Evolutionary conservation across 73 alveolate genomes (phyloP).

Genomic region (Tetrahymena borealis): DNA sequence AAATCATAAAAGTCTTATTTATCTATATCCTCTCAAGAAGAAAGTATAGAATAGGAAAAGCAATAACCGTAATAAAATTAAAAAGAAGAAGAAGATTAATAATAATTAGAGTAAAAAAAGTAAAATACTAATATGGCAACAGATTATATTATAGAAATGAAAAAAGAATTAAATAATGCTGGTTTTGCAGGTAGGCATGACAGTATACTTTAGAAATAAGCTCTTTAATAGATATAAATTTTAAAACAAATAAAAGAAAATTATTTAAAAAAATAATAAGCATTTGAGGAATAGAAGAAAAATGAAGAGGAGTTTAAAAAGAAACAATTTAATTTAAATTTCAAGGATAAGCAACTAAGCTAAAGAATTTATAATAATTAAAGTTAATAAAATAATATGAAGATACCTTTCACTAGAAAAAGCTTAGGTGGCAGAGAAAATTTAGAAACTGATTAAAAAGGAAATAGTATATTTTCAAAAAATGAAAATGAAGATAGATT

Average conservation of each 20-base stretch:
- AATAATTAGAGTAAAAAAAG: neutral
- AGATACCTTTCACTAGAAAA: no score
- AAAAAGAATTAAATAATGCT: neutral
- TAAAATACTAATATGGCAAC: neutral
- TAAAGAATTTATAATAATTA: no score
- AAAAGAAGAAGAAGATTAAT: neutral
- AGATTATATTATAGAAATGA: neutral
- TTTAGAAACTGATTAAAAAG: no score
- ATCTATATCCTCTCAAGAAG: no score
- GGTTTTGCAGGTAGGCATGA: neutral
- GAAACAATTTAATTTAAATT: neutral
- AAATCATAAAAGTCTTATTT: no score
- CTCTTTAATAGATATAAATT: neutral
- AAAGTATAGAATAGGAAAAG: no score
- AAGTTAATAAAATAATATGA: no score
- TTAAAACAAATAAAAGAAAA: neutral
- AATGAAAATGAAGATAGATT: neutral
- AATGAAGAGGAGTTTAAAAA: neutral
- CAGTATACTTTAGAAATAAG: neutral
- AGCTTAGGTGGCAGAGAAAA: no score
- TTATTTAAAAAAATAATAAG: neutral
- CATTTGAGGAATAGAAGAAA: neutral
- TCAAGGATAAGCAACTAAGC: no score
- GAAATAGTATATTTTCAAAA: neutral
- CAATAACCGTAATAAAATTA: no score